phyloP scores from a whole-genome alignment of 192 early-diverging fungal species.

The Coemansia sp. region DNA sequence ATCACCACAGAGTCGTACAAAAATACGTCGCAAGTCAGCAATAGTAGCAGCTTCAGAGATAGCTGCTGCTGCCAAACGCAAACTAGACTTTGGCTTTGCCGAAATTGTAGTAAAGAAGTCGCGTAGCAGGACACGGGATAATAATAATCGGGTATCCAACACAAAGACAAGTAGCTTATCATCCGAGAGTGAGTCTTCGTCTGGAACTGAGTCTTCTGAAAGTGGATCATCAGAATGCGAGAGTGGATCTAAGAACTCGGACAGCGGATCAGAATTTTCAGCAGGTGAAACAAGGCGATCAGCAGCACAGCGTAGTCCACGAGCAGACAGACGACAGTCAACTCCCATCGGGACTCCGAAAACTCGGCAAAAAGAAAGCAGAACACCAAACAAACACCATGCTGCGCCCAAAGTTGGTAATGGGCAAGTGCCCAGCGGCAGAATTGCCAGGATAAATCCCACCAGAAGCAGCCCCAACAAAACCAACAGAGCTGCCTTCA shows the following conservation, averaged over 20 bases:
- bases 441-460: not conserved
- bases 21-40: not conserved
- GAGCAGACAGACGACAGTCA: not conserved
- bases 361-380: not conserved
- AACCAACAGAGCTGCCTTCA: not conserved
- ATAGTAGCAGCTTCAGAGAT: not conserved
- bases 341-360: not conserved
- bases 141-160: not conserved
- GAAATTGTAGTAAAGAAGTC: not conserved
- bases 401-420: not conserved
- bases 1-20: not conserved
- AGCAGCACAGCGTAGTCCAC: not conserved
- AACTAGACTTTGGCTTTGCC: not conserved
- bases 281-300: not conserved
- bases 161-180: not conserved
- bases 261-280: not conserved
- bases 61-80: not conserved
- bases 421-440: not conserved
- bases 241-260: not conserved
- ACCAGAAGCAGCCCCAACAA: not conserved
- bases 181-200: not conserved
- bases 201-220: not conserved
- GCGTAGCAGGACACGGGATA: not conserved
- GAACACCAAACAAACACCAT: not conserved
- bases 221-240: not conserved